phyloP scores from a whole-genome alignment of 1,139 yeast genomes.

The Saccharomyces hybrid region DNA sequence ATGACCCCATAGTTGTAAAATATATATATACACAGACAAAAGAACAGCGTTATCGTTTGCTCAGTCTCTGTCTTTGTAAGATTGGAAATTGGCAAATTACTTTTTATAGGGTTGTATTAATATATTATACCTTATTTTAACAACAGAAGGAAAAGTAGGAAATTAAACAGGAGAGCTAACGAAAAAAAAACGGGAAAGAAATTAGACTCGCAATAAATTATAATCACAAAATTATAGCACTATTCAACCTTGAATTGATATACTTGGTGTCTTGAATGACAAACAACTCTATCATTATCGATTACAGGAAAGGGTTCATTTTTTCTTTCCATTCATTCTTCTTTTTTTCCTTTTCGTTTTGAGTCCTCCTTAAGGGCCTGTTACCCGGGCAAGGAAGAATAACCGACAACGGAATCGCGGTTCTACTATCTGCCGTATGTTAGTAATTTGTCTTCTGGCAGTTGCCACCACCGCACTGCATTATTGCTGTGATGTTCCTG shows the following conservation, averaged over 20 bases:
- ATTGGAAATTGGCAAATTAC: background rate
- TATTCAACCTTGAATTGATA: background rate
- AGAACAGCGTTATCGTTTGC: background rate
- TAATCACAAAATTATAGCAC: background rate
- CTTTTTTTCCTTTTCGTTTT: background rate
- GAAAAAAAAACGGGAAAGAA: background rate
- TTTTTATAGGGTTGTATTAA: background rate
- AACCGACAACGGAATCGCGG: background rate
- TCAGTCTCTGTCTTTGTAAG: background rate
- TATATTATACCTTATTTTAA: background rate
- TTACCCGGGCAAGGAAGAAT: background rate
- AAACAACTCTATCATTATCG: background rate
- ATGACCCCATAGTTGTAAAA: constrained; percentile 46
- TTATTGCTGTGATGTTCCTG: background rate
- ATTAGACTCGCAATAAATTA: background rate
- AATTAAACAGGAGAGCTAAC: background rate
- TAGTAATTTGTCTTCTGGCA: background rate
- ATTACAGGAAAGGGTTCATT: background rate
- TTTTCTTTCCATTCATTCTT: background rate
- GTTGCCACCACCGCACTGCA: constrained; percentile 5
- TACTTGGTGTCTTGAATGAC: background rate
- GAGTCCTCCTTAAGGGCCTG: background rate
- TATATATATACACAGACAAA: background rate
- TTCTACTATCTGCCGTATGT: background rate
- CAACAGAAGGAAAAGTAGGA: background rate